phyloP scores from a whole-genome alignment of 1,284 basidiomycete genomes.

The Mrakiaceae sp. region DNA sequence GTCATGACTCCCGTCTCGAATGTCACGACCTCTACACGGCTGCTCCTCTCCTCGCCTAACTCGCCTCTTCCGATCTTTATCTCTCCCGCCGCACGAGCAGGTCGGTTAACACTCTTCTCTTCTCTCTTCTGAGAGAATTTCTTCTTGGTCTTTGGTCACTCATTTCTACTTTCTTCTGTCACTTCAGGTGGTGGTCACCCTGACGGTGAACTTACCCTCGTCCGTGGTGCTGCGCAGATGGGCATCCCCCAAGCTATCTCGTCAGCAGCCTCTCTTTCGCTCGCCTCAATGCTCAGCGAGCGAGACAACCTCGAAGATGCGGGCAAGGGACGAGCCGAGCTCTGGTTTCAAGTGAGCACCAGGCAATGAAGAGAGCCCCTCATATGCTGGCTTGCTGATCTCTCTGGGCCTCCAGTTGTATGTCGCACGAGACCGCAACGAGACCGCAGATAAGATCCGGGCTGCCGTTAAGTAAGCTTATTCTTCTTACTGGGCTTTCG shows the following conservation, averaged over 20 bases:
- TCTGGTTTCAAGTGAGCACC: too few species aligned
- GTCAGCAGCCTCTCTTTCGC: constrained; percentile 23
- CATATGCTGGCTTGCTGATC: not conserved
- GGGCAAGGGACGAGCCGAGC: too few species aligned
- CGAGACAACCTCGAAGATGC: too few species aligned
- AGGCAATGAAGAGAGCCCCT: too few species aligned
- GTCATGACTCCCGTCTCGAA: constrained; percentile 28
- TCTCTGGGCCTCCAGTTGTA: constrained; percentile 2
- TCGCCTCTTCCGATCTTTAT: constrained; percentile 35
- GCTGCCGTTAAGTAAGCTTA: too few species aligned
- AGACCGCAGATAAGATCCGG: too few species aligned
- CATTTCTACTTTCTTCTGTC: too few species aligned
- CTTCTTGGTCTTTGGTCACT: too few species aligned
- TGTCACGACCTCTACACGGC: constrained; percentile 25
- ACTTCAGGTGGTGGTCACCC: constrained; percentile 34
- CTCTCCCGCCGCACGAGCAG: constrained; percentile 38
- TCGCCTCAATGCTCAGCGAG: too few species aligned
- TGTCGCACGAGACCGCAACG: too few species aligned
- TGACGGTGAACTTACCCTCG: constrained; percentile 40
- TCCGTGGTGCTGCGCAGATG: constrained; percentile 30
- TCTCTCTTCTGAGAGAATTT: too few species aligned
- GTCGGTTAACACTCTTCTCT: constrained; percentile 7
- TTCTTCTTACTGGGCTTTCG: too few species aligned
- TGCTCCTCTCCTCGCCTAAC: constrained; percentile 18
- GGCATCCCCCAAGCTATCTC: constrained; percentile 33